Conservation (phyloP, 2,329 filamentous ascomycete genomes). For the Cladosporium sp. region DNA sequence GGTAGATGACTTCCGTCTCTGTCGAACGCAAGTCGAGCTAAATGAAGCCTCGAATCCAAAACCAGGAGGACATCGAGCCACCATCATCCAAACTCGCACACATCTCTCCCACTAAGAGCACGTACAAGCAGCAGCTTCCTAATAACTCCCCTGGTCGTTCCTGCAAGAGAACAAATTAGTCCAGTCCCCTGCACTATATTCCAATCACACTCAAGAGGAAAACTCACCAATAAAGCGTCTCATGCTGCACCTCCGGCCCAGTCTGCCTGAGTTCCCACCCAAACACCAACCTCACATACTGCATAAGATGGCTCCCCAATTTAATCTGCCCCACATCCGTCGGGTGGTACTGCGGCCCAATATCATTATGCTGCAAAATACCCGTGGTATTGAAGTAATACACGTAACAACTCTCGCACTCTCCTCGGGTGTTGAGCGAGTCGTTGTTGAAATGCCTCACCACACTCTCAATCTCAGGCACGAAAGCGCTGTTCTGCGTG, state of each 20-base stretch:
- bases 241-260: slow-evolving; percentile 54
- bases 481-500: slow-evolving; percentile 45
- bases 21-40: no score
- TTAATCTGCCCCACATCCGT: slow-evolving; percentile 64
- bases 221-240: slow-evolving; percentile 22
- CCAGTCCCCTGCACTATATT: no score
- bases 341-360: slow-evolving; percentile 59
- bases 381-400: slow-evolving; percentile 64
- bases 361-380: slow-evolving; percentile 63
- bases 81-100: background rate
- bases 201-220: background rate
- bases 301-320: slow-evolving; percentile 59
- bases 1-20: no score
- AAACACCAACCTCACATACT: slow-evolving; percentile 58
- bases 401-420: slow-evolving; percentile 49
- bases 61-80: background rate
- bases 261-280: slow-evolving; percentile 58
- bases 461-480: background rate
- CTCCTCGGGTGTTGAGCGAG: slow-evolving; percentile 15
- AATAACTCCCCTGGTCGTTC: background rate
- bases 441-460: background rate
- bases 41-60: no score
- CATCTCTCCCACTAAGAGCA: background rate
- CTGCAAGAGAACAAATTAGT: background rate
- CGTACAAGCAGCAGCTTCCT: background rate